These are phyloP conservation scores for Neurospora sp. DNA, from an alignment of 495 filamentous ascomycete genomes.

Conservation along the genomic window DNA sequence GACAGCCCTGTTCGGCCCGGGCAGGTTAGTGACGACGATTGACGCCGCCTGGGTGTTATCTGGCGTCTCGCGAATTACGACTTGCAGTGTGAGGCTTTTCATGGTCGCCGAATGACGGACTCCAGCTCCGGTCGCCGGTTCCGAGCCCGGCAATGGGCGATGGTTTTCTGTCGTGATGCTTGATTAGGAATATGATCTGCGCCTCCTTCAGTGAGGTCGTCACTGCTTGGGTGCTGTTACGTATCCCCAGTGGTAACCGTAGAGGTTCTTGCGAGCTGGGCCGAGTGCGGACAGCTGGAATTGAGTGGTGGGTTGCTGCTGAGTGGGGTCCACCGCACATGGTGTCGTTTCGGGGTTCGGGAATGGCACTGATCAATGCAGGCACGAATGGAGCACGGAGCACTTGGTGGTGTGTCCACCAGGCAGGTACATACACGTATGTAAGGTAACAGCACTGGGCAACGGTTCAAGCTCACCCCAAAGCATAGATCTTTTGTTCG, in stretches of 20 bases:
- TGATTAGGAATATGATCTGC: not conserved
- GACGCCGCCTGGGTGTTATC: not conserved
- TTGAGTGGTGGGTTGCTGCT: not conserved
- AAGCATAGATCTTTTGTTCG: not conserved
- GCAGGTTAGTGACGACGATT: not conserved
- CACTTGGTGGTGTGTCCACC: not conserved
- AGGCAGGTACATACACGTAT: not conserved
- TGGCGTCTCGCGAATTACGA: not conserved
- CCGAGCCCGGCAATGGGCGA: not conserved
- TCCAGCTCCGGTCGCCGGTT: not conserved
- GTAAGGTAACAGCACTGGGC: not conserved
- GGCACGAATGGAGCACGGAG: not conserved
- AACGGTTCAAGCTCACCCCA: not conserved
- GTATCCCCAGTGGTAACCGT: not conserved
- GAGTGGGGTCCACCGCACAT: not conserved
- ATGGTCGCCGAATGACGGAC: not conserved
- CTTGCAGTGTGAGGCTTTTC: not conserved
- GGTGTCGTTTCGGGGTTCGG: not conserved
- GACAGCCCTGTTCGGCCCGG: not conserved
- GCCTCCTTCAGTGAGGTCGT: not conserved
- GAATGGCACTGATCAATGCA: not conserved
- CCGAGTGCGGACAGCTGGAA: too few species aligned
- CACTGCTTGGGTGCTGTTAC: not conserved
- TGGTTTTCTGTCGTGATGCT: not conserved
- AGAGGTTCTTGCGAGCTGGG: not conserved